Evolutionary conservation across 1,284 basidiomycete genomes (phyloP), one percentile per base, ranked within the genome.

Genomic region (Naganishia cerealis): DNA sequence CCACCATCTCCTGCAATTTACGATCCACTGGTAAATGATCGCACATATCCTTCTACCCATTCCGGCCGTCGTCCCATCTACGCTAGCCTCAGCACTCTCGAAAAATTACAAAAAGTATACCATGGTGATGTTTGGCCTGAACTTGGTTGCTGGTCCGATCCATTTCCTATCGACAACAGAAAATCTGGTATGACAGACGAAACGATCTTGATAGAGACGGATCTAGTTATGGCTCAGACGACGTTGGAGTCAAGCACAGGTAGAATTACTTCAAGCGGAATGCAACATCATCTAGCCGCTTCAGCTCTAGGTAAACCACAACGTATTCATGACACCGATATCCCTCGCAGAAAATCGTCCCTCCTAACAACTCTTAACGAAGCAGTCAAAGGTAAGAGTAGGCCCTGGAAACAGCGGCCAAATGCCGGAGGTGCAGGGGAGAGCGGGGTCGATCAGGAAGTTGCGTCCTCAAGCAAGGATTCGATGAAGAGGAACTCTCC

Each of bases 101-200:
- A 77, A 46, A 75, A 72, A 38, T 70, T 81, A 1, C 66, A 74
- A 13, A 66, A 68, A 48, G 79, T 76, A 0, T 81, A 78, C 66
- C 72, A 73, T 7, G 80, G 80, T 18, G 76, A 75, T 2, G 39
- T 80, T 24, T 81, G 80, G 80, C 80, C 80, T 0, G 79, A 81
- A 54, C 69, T 81, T 38, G 78, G 73, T 4, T 70, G 67, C 29
- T 81, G 80, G 79, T 74, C 76, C 3, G 68, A 61, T 29, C 16
- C 58, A 26, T 55, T 61, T 29, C 66, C 53, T 3, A 18, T 52
- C 21, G 56, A 67, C 39, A n/a, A 53, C 9, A 36, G 57, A 26
- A 18, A 18, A 18, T n/a, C 21, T 8, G 38, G 39, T 36, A 43
- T 42, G 48, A 52, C 24, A 16, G 57, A 54, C 21, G 38, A 43